Evolutionary conservation across 257 asterid genomes (phyloP).

Genomic region (Fraxinus quadrangulata): DNA sequence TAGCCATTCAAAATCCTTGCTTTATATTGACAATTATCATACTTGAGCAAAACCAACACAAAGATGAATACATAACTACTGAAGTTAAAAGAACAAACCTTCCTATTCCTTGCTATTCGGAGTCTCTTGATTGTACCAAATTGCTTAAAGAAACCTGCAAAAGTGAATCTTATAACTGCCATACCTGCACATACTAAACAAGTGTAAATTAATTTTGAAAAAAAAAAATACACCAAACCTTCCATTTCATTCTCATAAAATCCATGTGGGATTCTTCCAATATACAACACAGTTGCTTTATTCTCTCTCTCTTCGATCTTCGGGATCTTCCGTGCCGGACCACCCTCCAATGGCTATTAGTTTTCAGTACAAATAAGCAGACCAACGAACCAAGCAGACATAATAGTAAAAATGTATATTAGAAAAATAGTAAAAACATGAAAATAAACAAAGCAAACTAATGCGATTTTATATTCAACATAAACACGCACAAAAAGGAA

Average conservation of each 20-base stretch:
- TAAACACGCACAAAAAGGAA: not conserved
- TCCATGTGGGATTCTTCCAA: conserved; percentile 97
- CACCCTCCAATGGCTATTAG: conserved; percentile 77
- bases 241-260: conserved; percentile 94
- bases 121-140: conserved; percentile 86
- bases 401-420: not conserved
- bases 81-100: conserved; percentile 49
- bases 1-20: not conserved
- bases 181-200: not conserved
- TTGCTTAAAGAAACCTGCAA: conserved; percentile 89
- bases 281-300: conserved; percentile 69
- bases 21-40: not conserved
- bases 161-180: not conserved
- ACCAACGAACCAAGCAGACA: not conserved
- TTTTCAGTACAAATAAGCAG: conserved; percentile 16
- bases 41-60: not conserved
- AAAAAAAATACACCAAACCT: conserved; percentile 44
- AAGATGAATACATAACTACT: not conserved
- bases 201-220: not conserved
- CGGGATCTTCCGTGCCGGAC: conserved; percentile 57
- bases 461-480: too few species aligned
- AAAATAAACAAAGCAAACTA: not conserved
- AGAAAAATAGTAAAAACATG: not conserved
- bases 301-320: conserved; percentile 45
- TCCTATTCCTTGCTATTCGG: conserved; percentile 79